Evolutionary conservation across 1,284 basidiomycete species (phyloP), one percentile per base, ranked within the genome.

Genomic region (Ganoderma lingzhi): DNA sequence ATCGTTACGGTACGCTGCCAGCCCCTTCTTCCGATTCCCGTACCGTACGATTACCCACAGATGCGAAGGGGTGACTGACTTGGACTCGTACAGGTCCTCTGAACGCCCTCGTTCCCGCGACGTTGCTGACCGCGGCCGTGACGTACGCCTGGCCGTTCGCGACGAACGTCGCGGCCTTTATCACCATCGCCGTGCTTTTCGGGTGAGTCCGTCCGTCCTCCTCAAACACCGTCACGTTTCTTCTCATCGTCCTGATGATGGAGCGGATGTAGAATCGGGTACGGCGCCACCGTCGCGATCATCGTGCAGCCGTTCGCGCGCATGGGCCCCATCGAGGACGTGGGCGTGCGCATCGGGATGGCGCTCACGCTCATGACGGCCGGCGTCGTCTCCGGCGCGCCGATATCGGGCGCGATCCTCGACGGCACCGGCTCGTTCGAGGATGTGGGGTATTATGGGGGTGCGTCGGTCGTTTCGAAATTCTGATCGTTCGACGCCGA

Each of bases 111-210:
- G 84, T 85, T 23, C 88, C 87, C 0, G 83, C 85, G 44, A 86
- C 84, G 0, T 71, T 81, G 4, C 48, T 83, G 12, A 82, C 87
- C 1, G 88, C 81, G 0, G 75, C 87, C 30, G 70, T 88, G 15
- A 89, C 88, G 1, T 86, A 83, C 69, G 82, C 82, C 1, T 90
- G 89, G 89, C 88, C 89, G 9, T 86, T 85, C 71, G 83, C 85
- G 74, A 74, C 39, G 81, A 78, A 10, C 73, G 82, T 55, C 78
- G 75, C 0, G 0, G 79, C 83, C 6, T 78, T 87, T 30, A 81
- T 86, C 14, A 79, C 77, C 8, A 78, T 90, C 41, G 83, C 56
- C 14, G 56, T 37, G 15, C 17, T 58, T 14, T 35, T 35, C 17
- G 56, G 56, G 55, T 56, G 14, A 17, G 55, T 35, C 17, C 23